A percentile compares a stretch with the other conserved stretches of the same genome.
Evolutionary conservation across 2,329 filamentous ascomycete species (phyloP).

Genomic region (Botrytis tulipae): DNA sequence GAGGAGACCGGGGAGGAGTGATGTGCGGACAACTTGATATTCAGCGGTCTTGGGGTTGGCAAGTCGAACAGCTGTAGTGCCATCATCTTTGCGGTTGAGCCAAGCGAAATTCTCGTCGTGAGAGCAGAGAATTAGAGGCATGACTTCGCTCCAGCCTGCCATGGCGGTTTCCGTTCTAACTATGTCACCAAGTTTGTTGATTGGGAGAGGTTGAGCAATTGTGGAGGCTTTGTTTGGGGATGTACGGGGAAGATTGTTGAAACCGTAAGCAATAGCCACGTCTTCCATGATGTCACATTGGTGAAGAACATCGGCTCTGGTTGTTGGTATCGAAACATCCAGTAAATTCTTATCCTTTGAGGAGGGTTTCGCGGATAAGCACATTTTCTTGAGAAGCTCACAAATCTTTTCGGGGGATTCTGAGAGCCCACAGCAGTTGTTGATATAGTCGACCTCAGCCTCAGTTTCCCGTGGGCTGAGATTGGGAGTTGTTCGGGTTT

Average conservation of each 20-base stretch:
- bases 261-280: slow-evolving; percentile 92
- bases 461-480: slow-evolving; percentile 73
- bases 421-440: slow-evolving; percentile 81
- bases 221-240: slow-evolving; percentile 85
- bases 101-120: slow-evolving; percentile 98
- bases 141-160: slow-evolving; percentile 93
- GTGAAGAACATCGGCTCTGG: slow-evolving; percentile 90
- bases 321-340: slow-evolving; percentile 81
- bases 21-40: slow-evolving; percentile 90
- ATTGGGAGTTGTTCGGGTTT: slow-evolving; percentile 78
- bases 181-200: slow-evolving; percentile 95
- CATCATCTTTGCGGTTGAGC: slow-evolving; percentile 88
- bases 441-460: slow-evolving; percentile 90
- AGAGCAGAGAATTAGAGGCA: slow-evolving; percentile 94
- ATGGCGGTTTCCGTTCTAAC: slow-evolving; percentile 85
- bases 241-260: slow-evolving; percentile 88
- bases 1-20: slow-evolving; percentile 78
- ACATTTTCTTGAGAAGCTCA: slow-evolving; percentile 83
- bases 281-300: slow-evolving; percentile 99
- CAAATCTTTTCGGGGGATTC: slow-evolving; percentile 74
- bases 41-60: slow-evolving; percentile 92
- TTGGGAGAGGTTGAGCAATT: slow-evolving; percentile 78
- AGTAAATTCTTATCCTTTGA: slow-evolving; percentile 66
- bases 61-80: slow-evolving; percentile 76
- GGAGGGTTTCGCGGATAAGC: slow-evolving; percentile 76